Evolutionary conservation across 1,284 basidiomycete genomes (phyloP), one percentile per base, ranked within the genome.

Genomic region (Tilletia horrida): DNA sequence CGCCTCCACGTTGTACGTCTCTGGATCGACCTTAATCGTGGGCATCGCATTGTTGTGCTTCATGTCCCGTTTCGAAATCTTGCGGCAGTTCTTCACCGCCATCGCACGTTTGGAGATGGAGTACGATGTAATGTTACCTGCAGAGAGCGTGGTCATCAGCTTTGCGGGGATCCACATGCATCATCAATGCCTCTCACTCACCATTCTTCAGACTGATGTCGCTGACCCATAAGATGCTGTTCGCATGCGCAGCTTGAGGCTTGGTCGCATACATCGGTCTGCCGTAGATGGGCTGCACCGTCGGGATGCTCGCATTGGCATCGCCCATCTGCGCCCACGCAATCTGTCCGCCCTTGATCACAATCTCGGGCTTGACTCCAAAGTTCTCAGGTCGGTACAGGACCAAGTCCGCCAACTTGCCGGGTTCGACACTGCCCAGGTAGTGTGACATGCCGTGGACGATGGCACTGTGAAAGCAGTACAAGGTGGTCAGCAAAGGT

Each of bases 331-430:
- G 79, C 2, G 91, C 89, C 88, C 90, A 93, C 3, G 87, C 91
- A 71, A 97, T 95, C 31, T 95, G 89, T 35, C 95, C 95, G 18
- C 92, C 92, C 83, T 98, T 97, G 76, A 97, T 85, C 14, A 97
- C 89, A 87, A 92, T 90, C 78, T 95, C 91, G 0, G 95, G 94
- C 76, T 91, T 90, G 1, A 89, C 85, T 1, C 94, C 95, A 83
- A 99, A 98, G 81, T 91, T 89, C 79, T 90, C 89, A 0, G 94
- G 93, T 79, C 89, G 89, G 92, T 95, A 99, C 3, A 98, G 85
- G 0, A 96, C 93, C 45, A 99, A 85, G 82, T 99, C 95, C 0
- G 95, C 96, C 40, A 97, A 85, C 63, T 88, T 90, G 18, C 92
- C 93, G 1, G 88, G 86, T 2, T 88, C 88, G 68, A 99, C 84